Conservation (phyloP, 495 filamentous ascomycete genomes). For the Trichoderma orchidacearum region DNA sequence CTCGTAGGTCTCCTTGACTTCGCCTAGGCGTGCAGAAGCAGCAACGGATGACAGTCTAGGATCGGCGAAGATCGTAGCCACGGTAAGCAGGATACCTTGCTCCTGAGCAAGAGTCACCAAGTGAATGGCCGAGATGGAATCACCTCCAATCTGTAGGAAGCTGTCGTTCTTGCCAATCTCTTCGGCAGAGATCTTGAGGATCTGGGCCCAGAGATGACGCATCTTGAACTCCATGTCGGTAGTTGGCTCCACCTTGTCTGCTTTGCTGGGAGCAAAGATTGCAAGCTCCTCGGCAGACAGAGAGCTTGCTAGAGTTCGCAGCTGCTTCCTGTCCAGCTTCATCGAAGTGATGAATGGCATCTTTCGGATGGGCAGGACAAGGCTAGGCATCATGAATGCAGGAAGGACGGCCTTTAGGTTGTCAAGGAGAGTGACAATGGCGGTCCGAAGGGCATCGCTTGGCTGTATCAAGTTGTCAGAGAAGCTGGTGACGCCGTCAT, state of each 20-base stretch:
- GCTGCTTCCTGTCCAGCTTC: not conserved
- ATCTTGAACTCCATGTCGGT: constrained; percentile 2
- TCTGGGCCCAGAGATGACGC: constrained; percentile 17
- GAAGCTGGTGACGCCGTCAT: not conserved
- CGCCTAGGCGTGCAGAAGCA: not conserved
- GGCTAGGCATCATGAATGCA: constrained; percentile 43
- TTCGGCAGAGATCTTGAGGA: constrained; percentile 17
- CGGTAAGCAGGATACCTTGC: constrained; percentile 23
- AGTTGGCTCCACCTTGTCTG: not conserved
- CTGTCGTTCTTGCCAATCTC: constrained; percentile 29
- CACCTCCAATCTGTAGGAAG: constrained; percentile 30
- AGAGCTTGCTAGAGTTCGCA: not conserved
- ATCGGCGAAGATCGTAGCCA: constrained; percentile 6
- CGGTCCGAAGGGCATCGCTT: not conserved
- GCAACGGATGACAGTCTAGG: not conserved
- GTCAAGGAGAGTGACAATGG: constrained; percentile 76
- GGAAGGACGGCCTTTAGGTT: constrained; percentile 79
- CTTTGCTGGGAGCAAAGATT: constrained; percentile 16
- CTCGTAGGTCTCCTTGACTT: not conserved
- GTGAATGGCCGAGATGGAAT: constrained; percentile 24
- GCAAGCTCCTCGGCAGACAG: not conserved
- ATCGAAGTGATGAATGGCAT: not conserved
- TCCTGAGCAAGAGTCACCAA: constrained; percentile 22
- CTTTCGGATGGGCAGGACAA: not conserved
- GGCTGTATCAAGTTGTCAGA: not conserved